phyloP scores from a whole-genome alignment of 371 early-diverging fungal genomes.

The Rhizopus delemar region DNA sequence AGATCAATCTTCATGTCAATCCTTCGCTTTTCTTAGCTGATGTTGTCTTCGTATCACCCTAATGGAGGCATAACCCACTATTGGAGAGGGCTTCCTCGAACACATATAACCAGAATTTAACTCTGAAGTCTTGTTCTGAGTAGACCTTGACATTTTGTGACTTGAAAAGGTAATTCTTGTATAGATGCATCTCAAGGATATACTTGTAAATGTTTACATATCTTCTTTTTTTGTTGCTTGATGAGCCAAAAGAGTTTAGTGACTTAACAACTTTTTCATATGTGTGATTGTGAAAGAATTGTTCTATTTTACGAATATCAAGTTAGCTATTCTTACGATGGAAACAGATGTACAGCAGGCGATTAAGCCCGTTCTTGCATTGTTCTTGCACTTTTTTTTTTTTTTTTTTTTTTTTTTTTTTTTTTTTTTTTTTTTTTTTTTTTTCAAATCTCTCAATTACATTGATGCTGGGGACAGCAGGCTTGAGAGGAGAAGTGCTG shows the following conservation, averaged over 20 bases:
- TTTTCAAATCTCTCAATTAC: slow-evolving; percentile 11
- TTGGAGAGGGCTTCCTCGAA: slow-evolving; percentile 9
- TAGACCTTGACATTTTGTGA: slow-evolving; percentile 12
- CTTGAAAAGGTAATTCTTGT: slow-evolving; percentile 14
- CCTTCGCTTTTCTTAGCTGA: slow-evolving; percentile 20
- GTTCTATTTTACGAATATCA: slow-evolving; percentile 11
- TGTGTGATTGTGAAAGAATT: slow-evolving; percentile 7
- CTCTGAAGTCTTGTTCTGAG: slow-evolving; percentile 16
- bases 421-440: slow-evolving; percentile 3
- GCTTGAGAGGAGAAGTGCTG: slow-evolving; percentile 1
- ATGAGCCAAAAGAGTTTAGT: slow-evolving; percentile 5
- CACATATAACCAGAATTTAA: slow-evolving; percentile 12
- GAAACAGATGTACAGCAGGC: slow-evolving; percentile 13
- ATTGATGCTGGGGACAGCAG: slow-evolving; percentile 1
- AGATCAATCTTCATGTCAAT: slow-evolving; percentile 21
- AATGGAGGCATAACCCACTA: slow-evolving; percentile 16
- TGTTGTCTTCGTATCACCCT: slow-evolving; percentile 13
- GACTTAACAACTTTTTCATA: slow-evolving; percentile 13
- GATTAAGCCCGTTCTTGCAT: neutral
- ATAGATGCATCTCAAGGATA: slow-evolving; percentile 16
- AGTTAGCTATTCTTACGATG: slow-evolving; percentile 12
- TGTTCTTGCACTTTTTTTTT: slow-evolving; percentile 1
- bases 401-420: slow-evolving; percentile 1
- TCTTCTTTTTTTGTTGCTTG: slow-evolving; percentile 6
- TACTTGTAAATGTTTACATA: slow-evolving; percentile 11